These are phyloP conservation scores for Syncephalis plumigaleata DNA, from an alignment of 371 early-diverging fungal genomes.

Conservation along the genomic window DNA sequence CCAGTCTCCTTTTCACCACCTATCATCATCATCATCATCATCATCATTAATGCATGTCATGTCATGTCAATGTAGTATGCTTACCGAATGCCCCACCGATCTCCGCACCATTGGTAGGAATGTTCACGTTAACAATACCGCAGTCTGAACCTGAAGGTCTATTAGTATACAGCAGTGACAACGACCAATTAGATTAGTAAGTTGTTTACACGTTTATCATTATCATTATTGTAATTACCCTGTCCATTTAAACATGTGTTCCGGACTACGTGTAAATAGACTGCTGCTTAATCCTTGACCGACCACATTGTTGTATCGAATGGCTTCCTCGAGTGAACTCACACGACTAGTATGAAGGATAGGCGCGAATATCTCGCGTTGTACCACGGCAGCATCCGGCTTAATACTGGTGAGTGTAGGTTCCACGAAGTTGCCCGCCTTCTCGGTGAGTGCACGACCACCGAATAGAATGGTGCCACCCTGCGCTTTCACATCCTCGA, in stretches of 20 bases:
- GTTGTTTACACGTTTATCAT: too few relatives aligned
- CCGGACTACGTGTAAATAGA: slow-evolving; percentile 68
- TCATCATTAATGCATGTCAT: too few relatives aligned
- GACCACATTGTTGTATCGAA: slow-evolving; percentile 77
- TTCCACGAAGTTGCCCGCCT: slow-evolving; percentile 80
- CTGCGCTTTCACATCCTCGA: slow-evolving; percentile 56
- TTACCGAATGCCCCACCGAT: slow-evolving; percentile 89
- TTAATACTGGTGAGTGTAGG: slow-evolving; percentile 81
- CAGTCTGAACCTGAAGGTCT: slow-evolving; percentile 86
- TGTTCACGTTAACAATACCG: slow-evolving; percentile 94
- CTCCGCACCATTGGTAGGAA: slow-evolving; percentile 95
- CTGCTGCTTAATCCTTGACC: slow-evolving; percentile 81
- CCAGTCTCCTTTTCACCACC: slow-evolving; percentile 95
- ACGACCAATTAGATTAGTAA: too few relatives aligned
- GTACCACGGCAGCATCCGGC: slow-evolving; percentile 60
- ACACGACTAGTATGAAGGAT: slow-evolving; percentile 78
- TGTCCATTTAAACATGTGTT: slow-evolving; percentile 86
- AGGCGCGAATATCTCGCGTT: slow-evolving; percentile 92
- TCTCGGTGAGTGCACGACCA: slow-evolving; percentile 45
- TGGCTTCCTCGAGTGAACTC: slow-evolving; percentile 73
- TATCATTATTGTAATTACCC: slow-evolving; percentile 17
- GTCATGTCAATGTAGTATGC: too few relatives aligned
- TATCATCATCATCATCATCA: too few relatives aligned
- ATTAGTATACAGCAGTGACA: not conserved
- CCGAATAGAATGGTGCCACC: slow-evolving; percentile 82